Percentiles rank a stretch among this genome's conserved stretches.
Evolutionary conservation across 768 basidiomycete species (phyloP).

Genomic region (Trametes elegans): DNA sequence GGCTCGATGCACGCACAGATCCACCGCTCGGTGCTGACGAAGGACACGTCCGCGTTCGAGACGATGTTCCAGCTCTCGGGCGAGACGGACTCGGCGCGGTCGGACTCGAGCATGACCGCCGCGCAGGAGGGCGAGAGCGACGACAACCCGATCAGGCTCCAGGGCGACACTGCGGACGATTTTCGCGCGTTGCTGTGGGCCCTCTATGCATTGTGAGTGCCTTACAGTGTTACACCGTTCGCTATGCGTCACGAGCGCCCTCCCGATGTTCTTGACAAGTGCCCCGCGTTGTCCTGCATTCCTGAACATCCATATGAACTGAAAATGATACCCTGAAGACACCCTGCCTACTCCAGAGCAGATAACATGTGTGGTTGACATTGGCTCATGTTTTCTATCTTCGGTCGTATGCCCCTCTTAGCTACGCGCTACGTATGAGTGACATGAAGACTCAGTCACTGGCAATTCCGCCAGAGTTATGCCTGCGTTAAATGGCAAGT

Average conservation of each 20-base stretch:
- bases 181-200: constrained; percentile 55
- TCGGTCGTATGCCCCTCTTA: background rate
- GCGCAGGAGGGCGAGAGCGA: constrained; percentile 47
- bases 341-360: no score
- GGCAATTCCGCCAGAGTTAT: no score
- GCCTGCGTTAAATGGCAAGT: no score
- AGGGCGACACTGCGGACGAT: constrained; percentile 46
- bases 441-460: no score
- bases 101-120: constrained; percentile 28
- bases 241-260: no score
- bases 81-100: constrained; percentile 29
- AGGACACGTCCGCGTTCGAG: constrained; percentile 42
- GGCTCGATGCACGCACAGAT: constrained; percentile 8
- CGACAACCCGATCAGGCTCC: constrained; percentile 47
- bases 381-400: background rate
- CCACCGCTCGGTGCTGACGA: constrained; percentile 41
- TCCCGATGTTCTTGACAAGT: no score
- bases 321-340: no score
- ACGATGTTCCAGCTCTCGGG: constrained; percentile 32
- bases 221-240: background rate
- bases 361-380: no score
- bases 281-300: no score
- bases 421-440: no score
- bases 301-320: no score
- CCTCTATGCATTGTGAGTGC: constrained; percentile 50